Evolutionary conservation across 345 rosid species (phyloP).

Genomic region (Citrus reticulata): DNA sequence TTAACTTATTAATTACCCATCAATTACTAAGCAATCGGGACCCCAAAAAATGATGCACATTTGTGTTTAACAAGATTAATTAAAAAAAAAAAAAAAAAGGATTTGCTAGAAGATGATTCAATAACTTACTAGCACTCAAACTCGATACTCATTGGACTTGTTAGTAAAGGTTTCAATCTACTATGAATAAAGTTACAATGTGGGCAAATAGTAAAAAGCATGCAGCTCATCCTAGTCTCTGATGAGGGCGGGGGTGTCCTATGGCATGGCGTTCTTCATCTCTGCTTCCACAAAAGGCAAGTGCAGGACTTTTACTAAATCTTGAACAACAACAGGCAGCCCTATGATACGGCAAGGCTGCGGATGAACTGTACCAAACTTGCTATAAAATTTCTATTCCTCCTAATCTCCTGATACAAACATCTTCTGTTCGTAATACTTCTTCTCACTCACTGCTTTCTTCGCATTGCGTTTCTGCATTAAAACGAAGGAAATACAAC

Average conservation of each 20-base stretch:
- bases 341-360: slow-evolving; percentile 13
- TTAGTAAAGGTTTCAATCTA: neutral
- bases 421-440: slow-evolving; percentile 59
- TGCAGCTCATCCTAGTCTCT: neutral
- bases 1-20: too few species aligned
- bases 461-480: slow-evolving; percentile 63
- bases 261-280: neutral
- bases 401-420: slow-evolving; percentile 50
- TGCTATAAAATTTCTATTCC: neutral
- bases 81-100: too few species aligned
- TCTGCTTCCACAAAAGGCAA: neutral
- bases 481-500: neutral
- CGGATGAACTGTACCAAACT: slow-evolving; percentile 16
- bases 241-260: neutral
- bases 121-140: too few species aligned
- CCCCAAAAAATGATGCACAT: neutral
- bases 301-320: neutral
- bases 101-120: too few species aligned
- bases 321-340: slow-evolving; percentile 11
- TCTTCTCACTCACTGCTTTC: slow-evolving; percentile 59
- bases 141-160: too few species aligned
- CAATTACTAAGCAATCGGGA: too few species aligned
- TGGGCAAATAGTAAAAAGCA: neutral
- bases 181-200: slow-evolving; percentile 5
- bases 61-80: neutral